phyloP scores from a whole-genome alignment of 1,139 yeast genomes.

The Yamadazyma dushanensis region DNA sequence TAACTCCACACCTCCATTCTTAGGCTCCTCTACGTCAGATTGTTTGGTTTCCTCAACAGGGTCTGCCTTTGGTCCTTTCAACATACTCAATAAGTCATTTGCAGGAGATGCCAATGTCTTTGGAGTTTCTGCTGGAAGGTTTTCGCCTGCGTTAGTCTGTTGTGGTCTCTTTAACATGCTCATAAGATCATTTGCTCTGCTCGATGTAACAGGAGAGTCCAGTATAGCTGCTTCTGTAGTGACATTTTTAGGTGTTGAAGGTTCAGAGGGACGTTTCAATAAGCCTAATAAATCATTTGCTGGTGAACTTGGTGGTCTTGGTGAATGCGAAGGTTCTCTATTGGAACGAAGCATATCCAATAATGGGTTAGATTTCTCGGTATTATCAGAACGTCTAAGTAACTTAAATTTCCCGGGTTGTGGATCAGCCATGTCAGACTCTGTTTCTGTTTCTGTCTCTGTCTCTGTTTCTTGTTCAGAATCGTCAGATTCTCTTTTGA shows the following conservation, averaged over 20 bases:
- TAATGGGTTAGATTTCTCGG: constrained; percentile 14
- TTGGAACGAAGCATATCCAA: constrained; percentile 18
- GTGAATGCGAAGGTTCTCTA: constrained; percentile 3
- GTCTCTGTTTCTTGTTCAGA: constrained; percentile 4
- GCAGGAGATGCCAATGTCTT: constrained; percentile 10
- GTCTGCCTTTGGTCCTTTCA: constrained; percentile 14
- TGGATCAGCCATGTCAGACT: constrained; percentile 3
- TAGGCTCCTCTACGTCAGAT: neutral
- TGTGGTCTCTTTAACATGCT: constrained; percentile 17
- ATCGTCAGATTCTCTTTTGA: constrained; percentile 19
- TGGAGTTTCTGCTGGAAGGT: constrained; percentile 2
- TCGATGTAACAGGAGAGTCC: neutral
- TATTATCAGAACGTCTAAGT: constrained; percentile 10
- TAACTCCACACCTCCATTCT: constrained; percentile 5
- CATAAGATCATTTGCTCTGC: constrained; percentile 18
- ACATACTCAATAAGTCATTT: constrained; percentile 23
- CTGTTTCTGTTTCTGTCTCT: constrained; percentile 3
- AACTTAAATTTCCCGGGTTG: constrained; percentile 14
- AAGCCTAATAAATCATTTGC: constrained; percentile 13
- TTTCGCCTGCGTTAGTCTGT: neutral
- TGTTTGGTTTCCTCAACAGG: neutral
- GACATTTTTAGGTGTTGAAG: constrained; percentile 3
- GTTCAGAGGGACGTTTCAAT: constrained; percentile 10
- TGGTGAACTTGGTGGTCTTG: constrained; percentile 7
- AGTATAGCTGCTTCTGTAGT: neutral